Conservation (phyloP, 2,329 filamentous ascomycete species). For the Phaeosphaeriaceae sp. region DNA sequence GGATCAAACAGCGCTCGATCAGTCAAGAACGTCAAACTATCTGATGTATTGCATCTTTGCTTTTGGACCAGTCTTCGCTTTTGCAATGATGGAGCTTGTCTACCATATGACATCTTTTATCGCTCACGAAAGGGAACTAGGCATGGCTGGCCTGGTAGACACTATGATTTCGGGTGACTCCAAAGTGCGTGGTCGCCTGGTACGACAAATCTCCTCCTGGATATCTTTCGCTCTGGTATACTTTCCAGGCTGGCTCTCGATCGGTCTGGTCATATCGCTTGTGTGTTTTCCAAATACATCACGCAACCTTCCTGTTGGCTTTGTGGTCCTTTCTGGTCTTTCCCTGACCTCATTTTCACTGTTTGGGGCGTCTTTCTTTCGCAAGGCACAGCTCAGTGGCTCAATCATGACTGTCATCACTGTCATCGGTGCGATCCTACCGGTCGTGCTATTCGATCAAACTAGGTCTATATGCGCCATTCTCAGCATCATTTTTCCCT, state of each 20-base stretch:
- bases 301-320: slow-evolving; percentile 21
- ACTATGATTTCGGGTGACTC: slow-evolving; percentile 34
- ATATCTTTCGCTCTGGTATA: slow-evolving; percentile 36
- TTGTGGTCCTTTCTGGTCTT: slow-evolving; percentile 30
- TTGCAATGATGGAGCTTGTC: slow-evolving; percentile 26
- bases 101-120: slow-evolving; percentile 36
- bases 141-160: slow-evolving; percentile 34
- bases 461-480: slow-evolving; percentile 9
- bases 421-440: slow-evolving; percentile 27
- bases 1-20: slow-evolving; percentile 17
- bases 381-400: slow-evolving; percentile 33
- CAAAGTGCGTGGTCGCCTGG: slow-evolving; percentile 21
- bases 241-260: slow-evolving; percentile 29
- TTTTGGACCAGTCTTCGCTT: slow-evolving; percentile 32
- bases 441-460: slow-evolving; percentile 24
- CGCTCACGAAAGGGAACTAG: slow-evolving; percentile 31
- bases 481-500: slow-evolving; percentile 29
- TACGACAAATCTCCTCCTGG: slow-evolving; percentile 28
- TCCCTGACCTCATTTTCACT: slow-evolving; percentile 29
- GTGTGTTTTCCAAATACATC: slow-evolving; percentile 29
- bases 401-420: slow-evolving; percentile 30
- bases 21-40: slow-evolving; percentile 17
- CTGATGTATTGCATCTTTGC: slow-evolving; percentile 13
- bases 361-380: slow-evolving; percentile 34
- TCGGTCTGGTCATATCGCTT: slow-evolving; percentile 25